Conservation (phyloP, 2,329 filamentous ascomycete genomes). For the Fusarium burgessii region DNA sequence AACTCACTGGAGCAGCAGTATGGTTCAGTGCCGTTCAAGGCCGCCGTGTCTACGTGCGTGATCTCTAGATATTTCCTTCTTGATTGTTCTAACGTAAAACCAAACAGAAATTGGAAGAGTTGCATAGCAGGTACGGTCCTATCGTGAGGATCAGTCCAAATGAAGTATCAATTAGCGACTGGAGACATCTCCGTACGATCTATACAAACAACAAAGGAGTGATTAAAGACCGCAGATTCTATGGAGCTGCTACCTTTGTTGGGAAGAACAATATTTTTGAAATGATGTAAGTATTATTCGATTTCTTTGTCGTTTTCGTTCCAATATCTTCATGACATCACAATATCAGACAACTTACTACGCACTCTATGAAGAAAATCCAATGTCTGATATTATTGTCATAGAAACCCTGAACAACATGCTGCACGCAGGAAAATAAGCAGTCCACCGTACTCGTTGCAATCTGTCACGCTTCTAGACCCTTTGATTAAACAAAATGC, state of each 20-base stretch:
- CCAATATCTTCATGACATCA: too few species aligned
- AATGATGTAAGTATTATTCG: not conserved
- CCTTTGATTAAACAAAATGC: not conserved
- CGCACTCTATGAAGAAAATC: too few species aligned
- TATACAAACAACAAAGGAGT: not conserved
- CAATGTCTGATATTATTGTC: not conserved
- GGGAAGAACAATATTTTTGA: not conserved
- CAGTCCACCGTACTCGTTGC: not conserved
- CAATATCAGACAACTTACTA: too few species aligned
- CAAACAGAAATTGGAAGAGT: not conserved
- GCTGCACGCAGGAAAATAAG: not conserved
- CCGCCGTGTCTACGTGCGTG: not conserved
- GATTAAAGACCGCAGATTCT: not conserved
- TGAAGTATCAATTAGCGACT: not conserved
- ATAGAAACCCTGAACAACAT: not conserved
- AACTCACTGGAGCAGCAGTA: not conserved
- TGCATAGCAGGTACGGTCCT: not conserved
- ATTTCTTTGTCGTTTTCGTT: not conserved
- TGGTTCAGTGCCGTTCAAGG: not conserved
- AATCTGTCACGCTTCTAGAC: rapidly evolving
- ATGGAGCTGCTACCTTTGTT: not conserved
- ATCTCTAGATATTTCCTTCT: rapidly evolving
- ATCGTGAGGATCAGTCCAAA: not conserved
- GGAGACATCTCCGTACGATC: not conserved
- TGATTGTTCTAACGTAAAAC: rapidly evolving